These are phyloP conservation scores for Ophiocordyceps polyrhachis-furcata DNA, from an alignment of 2,329 filamentous ascomycete species.

Conservation along the genomic window DNA sequence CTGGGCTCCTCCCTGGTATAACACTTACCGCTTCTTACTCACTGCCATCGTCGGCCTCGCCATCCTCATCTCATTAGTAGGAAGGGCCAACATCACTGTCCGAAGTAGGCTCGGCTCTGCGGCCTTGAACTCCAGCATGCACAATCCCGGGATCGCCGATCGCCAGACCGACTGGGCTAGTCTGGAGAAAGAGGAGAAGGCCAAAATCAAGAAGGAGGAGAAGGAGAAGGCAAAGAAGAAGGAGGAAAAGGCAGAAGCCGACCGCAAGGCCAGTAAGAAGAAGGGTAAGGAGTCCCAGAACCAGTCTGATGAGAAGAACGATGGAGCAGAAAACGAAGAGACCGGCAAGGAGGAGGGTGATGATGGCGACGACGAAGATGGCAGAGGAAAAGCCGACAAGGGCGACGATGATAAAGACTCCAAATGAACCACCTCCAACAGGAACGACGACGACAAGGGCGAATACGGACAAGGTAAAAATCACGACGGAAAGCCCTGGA, in stretches of 20 bases:
- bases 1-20: slow-evolving; percentile 75
- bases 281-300: slow-evolving; percentile 8
- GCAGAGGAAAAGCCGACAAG: not conserved
- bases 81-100: slow-evolving; percentile 53
- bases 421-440: not conserved
- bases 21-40: slow-evolving; percentile 75
- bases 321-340: slow-evolving; percentile 8
- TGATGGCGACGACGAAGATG: slow-evolving; percentile 6
- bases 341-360: slow-evolving; percentile 6
- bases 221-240: slow-evolving; percentile 18
- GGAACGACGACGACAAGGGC: slow-evolving; percentile 3
- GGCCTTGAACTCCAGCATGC: slow-evolving; percentile 20
- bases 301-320: slow-evolving; percentile 7
- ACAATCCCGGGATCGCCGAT: slow-evolving; percentile 14
- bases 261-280: slow-evolving; percentile 10
- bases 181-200: slow-evolving; percentile 22
- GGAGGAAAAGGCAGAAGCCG: slow-evolving; percentile 13
- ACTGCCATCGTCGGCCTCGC: slow-evolving; percentile 75
- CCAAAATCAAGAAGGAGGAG: slow-evolving; percentile 18
- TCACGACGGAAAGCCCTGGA: slow-evolving; percentile 3
- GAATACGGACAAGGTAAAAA: too few relatives aligned
- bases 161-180: slow-evolving; percentile 25
- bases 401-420: slow-evolving; percentile 5
- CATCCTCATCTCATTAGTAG: slow-evolving; percentile 65
- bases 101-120: slow-evolving; percentile 10